phyloP scores from a whole-genome alignment of 2,329 filamentous ascomycete species.

The Lecanoromycetidae sp. region DNA sequence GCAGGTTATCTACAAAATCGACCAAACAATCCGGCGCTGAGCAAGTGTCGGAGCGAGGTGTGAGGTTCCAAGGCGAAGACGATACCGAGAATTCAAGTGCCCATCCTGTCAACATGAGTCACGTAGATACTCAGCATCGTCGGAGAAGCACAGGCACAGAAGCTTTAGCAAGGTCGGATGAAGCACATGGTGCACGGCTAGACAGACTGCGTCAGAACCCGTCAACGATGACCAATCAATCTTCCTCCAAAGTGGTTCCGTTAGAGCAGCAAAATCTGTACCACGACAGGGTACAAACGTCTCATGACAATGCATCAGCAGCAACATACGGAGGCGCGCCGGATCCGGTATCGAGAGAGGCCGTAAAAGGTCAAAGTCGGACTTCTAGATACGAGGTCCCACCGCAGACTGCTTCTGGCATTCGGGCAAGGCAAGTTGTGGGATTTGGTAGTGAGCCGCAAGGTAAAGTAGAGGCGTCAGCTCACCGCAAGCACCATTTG shows the following conservation, averaged over 20 bases:
- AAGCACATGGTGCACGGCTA: conserved; percentile 2
- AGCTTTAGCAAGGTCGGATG: conserved; percentile 5
- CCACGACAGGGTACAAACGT: conserved; percentile 8
- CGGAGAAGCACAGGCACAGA: conserved; percentile 4
- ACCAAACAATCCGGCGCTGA: not conserved
- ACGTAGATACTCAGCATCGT: not conserved
- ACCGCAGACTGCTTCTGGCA: conserved; percentile 17
- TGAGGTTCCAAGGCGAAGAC: conserved; percentile 12
- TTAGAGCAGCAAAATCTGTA: conserved; percentile 15
- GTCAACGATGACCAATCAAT: not conserved
- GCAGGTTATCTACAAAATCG: not conserved
- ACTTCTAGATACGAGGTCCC: conserved; percentile 8
- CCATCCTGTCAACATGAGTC: not conserved
- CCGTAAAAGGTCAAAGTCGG: conserved; percentile 9
- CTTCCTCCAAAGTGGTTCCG: conserved; percentile 10
- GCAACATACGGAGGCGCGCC: conserved; percentile 8
- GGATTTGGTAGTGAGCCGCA: conserved; percentile 11
- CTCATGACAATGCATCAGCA: conserved; percentile 1
- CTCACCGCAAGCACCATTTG: conserved; percentile 21
- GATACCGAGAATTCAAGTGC: not conserved
- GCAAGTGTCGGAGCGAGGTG: conserved; percentile 11
- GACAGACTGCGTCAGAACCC: not conserved
- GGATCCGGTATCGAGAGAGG: conserved; percentile 9
- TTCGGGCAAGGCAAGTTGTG: conserved; percentile 15
- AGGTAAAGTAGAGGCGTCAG: not conserved